A percentile compares a stretch with the other conserved stretches of the same genome.
Evolutionary conservation across 2,329 filamentous ascomycete species (phyloP).

Genomic region (Biscogniauxia sp.): DNA sequence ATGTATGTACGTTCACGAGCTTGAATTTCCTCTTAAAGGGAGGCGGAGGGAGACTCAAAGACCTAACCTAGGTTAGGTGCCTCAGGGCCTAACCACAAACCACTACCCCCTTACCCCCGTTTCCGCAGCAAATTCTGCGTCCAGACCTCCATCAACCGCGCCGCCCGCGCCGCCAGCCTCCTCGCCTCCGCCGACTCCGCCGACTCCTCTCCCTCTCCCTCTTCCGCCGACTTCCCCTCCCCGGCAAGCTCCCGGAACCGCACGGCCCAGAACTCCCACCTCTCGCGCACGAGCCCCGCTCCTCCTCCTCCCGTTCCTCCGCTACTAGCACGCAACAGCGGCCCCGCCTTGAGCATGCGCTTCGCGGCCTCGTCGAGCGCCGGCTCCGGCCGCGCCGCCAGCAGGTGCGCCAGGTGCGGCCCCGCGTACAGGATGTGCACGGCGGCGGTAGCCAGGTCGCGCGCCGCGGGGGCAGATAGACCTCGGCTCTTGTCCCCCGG

Average conservation of each 20-base stretch:
- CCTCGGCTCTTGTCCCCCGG: too few relatives aligned
- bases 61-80: too few relatives aligned
- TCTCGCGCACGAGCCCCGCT: slow-evolving; percentile 22
- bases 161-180: slow-evolving; percentile 22
- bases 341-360: slow-evolving; percentile 21
- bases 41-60: too few relatives aligned
- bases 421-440: slow-evolving; percentile 30
- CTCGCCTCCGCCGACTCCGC: slow-evolving; percentile 18
- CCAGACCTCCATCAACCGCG: slow-evolving; percentile 29
- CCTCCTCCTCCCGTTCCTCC: background rate
- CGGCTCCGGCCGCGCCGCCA: slow-evolving; percentile 19
- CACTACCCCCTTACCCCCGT: background rate
- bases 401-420: slow-evolving; percentile 18
- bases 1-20: too few relatives aligned
- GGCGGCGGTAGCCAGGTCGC: slow-evolving; percentile 22
- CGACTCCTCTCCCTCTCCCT: too few relatives aligned
- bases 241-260: slow-evolving; percentile 25
- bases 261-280: slow-evolving; percentile 29
- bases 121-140: background rate
- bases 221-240: slow-evolving; percentile 12
- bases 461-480: too few relatives aligned
- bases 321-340: slow-evolving; percentile 14
- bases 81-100: too few relatives aligned
- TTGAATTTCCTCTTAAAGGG: too few relatives aligned
- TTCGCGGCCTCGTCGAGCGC: slow-evolving; percentile 16